Conservation (phyloP, 441 rosid species). For the Pelargonium fulgidum region DNA sequence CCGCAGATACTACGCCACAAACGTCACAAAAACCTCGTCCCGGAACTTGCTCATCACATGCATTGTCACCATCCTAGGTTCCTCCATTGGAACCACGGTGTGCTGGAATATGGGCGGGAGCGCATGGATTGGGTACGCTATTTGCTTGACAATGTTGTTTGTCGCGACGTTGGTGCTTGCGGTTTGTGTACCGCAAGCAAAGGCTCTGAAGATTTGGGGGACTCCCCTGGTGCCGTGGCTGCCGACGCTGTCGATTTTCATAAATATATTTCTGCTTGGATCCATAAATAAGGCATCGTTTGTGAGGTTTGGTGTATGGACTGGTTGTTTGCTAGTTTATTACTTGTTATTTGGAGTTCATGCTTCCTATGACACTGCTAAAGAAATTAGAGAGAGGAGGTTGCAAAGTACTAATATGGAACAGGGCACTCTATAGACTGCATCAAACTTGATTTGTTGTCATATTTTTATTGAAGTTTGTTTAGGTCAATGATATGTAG, state of each 20-base stretch:
- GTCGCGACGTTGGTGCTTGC: slow-evolving; percentile 12
- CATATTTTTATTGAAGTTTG: too few relatives aligned
- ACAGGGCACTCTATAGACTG: too few relatives aligned
- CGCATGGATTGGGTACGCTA: slow-evolving; percentile 9
- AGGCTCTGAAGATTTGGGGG: slow-evolving; percentile 1
- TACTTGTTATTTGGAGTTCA: slow-evolving; percentile 14
- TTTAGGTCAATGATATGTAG: too few relatives aligned
- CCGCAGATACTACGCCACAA: neutral
- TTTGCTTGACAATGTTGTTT: slow-evolving; percentile 10
- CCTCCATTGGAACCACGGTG: slow-evolving; percentile 6
- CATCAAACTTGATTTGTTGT: too few relatives aligned
- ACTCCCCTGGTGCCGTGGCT: slow-evolving; percentile 21
- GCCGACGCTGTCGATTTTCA: neutral
- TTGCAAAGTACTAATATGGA: too few relatives aligned
- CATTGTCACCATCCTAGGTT: neutral
- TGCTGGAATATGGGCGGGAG: slow-evolving; percentile 1
- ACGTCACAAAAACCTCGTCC: too few relatives aligned
- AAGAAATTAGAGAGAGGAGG: neutral
- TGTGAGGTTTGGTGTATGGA: slow-evolving; percentile 4
- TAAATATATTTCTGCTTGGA: neutral
- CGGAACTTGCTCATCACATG: too few relatives aligned
- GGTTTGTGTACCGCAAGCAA: slow-evolving; percentile 1
- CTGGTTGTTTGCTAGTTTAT: slow-evolving; percentile 1
- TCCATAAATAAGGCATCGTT: slow-evolving; percentile 7
- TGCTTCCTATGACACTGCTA: slow-evolving; percentile 14